phyloP scores from a whole-genome alignment of 768 basidiomycete genomes.

The Pleurotus sapidus region DNA sequence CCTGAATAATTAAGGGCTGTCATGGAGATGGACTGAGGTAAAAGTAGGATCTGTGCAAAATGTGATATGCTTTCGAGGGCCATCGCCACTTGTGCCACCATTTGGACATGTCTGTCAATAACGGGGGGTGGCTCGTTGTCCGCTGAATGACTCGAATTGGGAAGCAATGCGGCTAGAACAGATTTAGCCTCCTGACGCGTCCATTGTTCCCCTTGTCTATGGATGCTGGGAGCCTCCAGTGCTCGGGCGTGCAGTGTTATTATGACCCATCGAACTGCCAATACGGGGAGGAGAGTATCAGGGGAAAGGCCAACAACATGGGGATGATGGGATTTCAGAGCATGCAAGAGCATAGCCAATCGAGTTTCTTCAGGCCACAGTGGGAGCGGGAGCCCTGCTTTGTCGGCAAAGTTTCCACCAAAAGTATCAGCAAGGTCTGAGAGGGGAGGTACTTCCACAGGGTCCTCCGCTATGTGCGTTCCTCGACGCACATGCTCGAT shows the following conservation, averaged over 20 bases:
- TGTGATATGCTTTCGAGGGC: conserved; percentile 59
- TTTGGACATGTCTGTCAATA: conserved; percentile 61
- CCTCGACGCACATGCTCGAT: conserved; percentile 71
- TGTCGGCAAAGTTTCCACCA: conserved; percentile 27
- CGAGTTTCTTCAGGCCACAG: conserved; percentile 48
- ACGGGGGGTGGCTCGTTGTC: conserved; percentile 31
- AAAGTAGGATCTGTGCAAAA: conserved; percentile 59
- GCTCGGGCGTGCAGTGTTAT: conserved; percentile 48
- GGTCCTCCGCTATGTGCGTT: conserved; percentile 57
- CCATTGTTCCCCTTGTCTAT: conserved; percentile 71
- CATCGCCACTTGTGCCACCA: conserved; percentile 60
- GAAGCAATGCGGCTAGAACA: conserved; percentile 52
- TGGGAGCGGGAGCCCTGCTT: conserved; percentile 40
- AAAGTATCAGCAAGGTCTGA: conserved; percentile 42
- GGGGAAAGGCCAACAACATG: conserved; percentile 43
- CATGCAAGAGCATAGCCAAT: conserved; percentile 52
- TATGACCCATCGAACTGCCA: conserved; percentile 65
- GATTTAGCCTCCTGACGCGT: conserved; percentile 57
- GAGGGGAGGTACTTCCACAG: conserved; percentile 49
- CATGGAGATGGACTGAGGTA: conserved; percentile 45
- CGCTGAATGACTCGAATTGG: conserved; percentile 8
- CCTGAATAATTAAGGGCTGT: conserved; percentile 57
- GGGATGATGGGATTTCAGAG: conserved; percentile 51
- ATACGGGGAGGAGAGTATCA: conserved; percentile 44
- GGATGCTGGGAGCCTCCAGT: conserved; percentile 46